Evolutionary conservation across 495 filamentous ascomycete species (phyloP), one percentile per base, ranked within the genome.

Genomic region (Neurospora hispaniola): DNA sequence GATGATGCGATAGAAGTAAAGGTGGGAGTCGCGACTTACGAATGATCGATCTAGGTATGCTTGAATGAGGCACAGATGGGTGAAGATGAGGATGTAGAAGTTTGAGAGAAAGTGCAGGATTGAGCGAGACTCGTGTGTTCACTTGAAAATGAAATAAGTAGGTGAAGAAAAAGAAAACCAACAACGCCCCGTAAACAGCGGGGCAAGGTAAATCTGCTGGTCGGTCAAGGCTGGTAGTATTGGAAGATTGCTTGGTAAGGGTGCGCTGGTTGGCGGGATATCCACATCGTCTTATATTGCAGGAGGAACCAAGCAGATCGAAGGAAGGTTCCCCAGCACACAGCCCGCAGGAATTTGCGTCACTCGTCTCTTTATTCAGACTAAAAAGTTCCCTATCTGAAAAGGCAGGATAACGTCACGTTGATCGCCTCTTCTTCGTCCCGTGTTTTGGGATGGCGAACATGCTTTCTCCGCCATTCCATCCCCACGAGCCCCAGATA

Each of bases 221-320:
- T 66, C 54, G 54, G 54, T 66, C 54, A 66, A 66, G 54, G 54
- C 54, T 66, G 54, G 54, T 66, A 66, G 54, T 66, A 66, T 66
- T 66, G 54, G 54, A 27, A 54, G 46, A 27, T 54, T 54, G 46
- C 46, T 54, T 54, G 46, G 46, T 54, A 54, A 54, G 46, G 46
- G 46, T 66, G 54, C 54, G 72, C 68, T 78, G 75, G 76, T 74
- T 78, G 75, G 78, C 66, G 74, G 73, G 72, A 76, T 71, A 74
- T 70, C 74, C 48, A 69, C 62, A 74, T 68, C 39, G 27, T 75
- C 39, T 73, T 75, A 75, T 73, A 76, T 74, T 74, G 44, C 59
- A 41, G 54, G 54, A 66, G 54, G 54, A 35, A 66, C 54, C 54
- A 66, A 66, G 54, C 54, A 66, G 54, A 66, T 66, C 54, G 23